These are phyloP conservation scores for Melastoma candidum DNA, from an alignment of 441 rosid genomes.

Conservation along the genomic window DNA sequence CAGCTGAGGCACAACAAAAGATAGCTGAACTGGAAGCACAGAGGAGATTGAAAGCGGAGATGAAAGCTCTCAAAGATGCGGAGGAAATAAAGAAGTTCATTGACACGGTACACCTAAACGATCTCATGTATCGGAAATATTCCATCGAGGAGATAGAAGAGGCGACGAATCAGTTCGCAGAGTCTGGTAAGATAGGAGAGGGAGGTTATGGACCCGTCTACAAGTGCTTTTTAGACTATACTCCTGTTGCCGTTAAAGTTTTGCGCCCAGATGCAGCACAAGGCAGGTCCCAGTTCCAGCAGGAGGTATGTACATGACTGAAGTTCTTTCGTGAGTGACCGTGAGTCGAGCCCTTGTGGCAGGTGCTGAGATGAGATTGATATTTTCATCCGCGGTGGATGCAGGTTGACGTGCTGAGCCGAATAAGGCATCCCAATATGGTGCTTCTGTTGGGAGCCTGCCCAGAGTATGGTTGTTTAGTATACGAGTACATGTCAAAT, in stretches of 20 bases:
- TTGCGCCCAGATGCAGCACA: constrained; percentile 77
- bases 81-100: constrained; percentile 31
- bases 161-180: constrained; percentile 48
- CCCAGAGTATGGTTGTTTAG: too few relatives aligned
- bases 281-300: constrained; percentile 73
- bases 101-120: constrained; percentile 19
- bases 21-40: constrained; percentile 55
- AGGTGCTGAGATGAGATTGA: too few relatives aligned
- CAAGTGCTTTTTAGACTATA: constrained; percentile 49
- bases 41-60: constrained; percentile 43
- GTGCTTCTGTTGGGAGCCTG: too few relatives aligned
- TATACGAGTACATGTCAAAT: too few relatives aligned
- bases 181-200: constrained; percentile 66
- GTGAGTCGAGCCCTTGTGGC: too few relatives aligned
- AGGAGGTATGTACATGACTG: constrained; percentile 32
- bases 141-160: constrained; percentile 63
- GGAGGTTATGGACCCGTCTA: constrained; percentile 94
- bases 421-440: too few relatives aligned
- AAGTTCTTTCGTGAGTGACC: too few relatives aligned
- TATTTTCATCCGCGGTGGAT: too few relatives aligned
- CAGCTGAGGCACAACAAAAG: constrained; percentile 54
- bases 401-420: too few relatives aligned
- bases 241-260: constrained; percentile 74
- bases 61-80: constrained; percentile 35
- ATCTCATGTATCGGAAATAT: constrained; percentile 46